A percentile compares a stretch with the other conserved stretches of the same genome.
phyloP scores from a whole-genome alignment of 805 yeast species.

The Candida multigemmis region DNA sequence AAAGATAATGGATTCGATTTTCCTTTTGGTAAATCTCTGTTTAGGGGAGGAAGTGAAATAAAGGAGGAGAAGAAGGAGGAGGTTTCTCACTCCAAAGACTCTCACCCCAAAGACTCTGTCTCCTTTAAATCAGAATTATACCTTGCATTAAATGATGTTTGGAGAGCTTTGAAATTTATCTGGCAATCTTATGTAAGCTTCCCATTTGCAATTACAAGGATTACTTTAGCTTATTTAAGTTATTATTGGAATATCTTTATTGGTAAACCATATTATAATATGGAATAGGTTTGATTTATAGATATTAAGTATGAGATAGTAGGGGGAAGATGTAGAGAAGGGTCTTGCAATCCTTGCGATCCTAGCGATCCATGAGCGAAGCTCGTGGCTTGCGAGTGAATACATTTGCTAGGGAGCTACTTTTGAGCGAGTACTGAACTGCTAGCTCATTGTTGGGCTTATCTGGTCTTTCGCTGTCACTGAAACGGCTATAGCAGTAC shows the following conservation, averaged over 20 bases:
- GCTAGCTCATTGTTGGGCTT: too few relatives aligned
- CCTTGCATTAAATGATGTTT: slow-evolving; percentile 42
- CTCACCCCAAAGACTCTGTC: slow-evolving; percentile 1
- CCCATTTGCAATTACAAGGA: slow-evolving; percentile 53
- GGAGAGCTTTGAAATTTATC: slow-evolving; percentile 57
- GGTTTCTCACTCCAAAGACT: neutral
- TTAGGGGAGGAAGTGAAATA: slow-evolving; percentile 1
- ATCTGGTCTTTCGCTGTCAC: too few relatives aligned
- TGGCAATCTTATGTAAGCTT: slow-evolving; percentile 56
- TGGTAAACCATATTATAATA: slow-evolving; percentile 37
- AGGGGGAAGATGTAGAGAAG: too few relatives aligned
- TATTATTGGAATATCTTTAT: slow-evolving; percentile 68
- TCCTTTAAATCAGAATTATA: slow-evolving; percentile 35
- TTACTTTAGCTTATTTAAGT: slow-evolving; percentile 39
- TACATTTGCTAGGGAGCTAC: too few relatives aligned
- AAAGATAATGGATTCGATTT: slow-evolving; percentile 24
- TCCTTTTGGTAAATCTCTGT: slow-evolving; percentile 16
- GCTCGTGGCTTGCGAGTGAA: too few relatives aligned
- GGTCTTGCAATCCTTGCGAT: too few relatives aligned
- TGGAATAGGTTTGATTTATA: too few relatives aligned
- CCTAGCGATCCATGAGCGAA: too few relatives aligned
- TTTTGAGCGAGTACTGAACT: too few relatives aligned
- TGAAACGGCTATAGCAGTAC: too few relatives aligned
- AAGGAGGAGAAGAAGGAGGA: neutral
- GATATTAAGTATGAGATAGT: too few relatives aligned